A percentile compares a stretch with the other conserved stretches of the same genome.
Evolutionary conservation across 768 basidiomycete genomes (phyloP).

Genomic region (Sistotremastrum suecicum): DNA sequence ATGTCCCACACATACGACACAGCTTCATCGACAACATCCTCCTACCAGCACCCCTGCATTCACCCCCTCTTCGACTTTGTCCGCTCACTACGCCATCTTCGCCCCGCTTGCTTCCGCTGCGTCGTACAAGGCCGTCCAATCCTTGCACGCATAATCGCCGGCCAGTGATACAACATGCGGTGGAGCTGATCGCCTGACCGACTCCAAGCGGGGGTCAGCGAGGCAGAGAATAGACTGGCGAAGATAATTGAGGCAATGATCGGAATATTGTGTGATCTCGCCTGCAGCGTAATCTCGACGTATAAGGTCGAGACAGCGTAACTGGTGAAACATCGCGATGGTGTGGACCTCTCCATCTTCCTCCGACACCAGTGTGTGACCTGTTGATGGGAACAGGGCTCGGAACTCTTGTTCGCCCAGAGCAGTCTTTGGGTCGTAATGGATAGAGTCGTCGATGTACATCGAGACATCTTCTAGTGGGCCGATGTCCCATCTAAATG

Average conservation of each 20-base stretch:
- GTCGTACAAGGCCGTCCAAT: too few species aligned
- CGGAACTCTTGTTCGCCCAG: slow-evolving; percentile 9
- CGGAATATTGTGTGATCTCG: slow-evolving; percentile 3
- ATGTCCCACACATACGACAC: too few species aligned
- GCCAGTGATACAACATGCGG: too few species aligned
- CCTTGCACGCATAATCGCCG: too few species aligned
- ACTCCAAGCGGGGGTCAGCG: slow-evolving; percentile 19
- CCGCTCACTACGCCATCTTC: too few species aligned
- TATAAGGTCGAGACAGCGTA: slow-evolving; percentile 26
- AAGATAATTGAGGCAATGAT: slow-evolving; percentile 28
- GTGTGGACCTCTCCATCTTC: slow-evolving; percentile 15
- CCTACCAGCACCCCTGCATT: too few species aligned
- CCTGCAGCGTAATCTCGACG: slow-evolving; percentile 12
- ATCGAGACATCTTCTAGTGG: neutral
- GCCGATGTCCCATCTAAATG: too few species aligned
- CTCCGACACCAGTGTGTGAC: slow-evolving; percentile 9
- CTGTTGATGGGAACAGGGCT: too few species aligned
- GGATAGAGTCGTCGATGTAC: slow-evolving; percentile 5
- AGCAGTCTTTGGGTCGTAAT: slow-evolving; percentile 4
- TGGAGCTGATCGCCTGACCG: neutral
- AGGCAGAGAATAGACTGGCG: slow-evolving; percentile 24
- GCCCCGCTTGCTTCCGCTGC: too few species aligned
- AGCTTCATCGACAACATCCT: too few species aligned
- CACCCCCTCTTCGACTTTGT: too few species aligned
- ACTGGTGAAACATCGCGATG: slow-evolving; percentile 24